Conservation (phyloP, 2,329 filamentous ascomycete genomes). For the Botrytis deweyae region DNA sequence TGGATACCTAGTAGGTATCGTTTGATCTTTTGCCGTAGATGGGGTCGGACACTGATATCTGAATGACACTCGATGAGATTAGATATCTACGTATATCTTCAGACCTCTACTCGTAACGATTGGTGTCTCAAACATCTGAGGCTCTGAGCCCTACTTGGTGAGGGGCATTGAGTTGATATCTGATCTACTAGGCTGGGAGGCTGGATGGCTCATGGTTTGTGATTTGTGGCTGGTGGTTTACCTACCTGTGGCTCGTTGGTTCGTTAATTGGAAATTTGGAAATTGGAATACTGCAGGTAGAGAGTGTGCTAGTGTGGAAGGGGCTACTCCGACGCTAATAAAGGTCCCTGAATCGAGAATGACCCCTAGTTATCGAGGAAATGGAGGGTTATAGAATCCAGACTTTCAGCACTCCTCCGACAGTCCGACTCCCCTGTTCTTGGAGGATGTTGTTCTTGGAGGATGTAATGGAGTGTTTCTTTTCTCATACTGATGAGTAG, state of each 20-base stretch:
- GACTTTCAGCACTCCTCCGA: not conserved
- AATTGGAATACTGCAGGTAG: too few species aligned
- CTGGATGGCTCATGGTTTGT: not conserved
- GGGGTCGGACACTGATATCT: not conserved
- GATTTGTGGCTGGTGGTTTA: not conserved
- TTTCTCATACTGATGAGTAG: too few species aligned
- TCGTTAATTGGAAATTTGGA: not conserved
- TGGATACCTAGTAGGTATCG: not conserved
- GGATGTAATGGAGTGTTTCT: not conserved
- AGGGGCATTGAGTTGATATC: too few species aligned
- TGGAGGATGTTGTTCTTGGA: not conserved
- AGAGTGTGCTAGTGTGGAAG: not conserved
- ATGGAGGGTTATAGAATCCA: not conserved
- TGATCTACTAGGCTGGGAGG: not conserved
- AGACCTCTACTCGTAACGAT: not conserved
- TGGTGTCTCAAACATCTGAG: not conserved
- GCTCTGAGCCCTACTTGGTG: not conserved
- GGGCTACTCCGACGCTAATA: not conserved
- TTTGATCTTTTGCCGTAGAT: not conserved
- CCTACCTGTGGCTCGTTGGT: too few species aligned
- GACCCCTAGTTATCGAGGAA: not conserved
- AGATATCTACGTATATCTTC: not conserved
- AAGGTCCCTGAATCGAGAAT: not conserved
- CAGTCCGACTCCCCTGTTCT: not conserved
- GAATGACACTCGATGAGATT: not conserved